phyloP scores from a whole-genome alignment of 306 rosid genomes.

The Ochetophila trinervis region DNA sequence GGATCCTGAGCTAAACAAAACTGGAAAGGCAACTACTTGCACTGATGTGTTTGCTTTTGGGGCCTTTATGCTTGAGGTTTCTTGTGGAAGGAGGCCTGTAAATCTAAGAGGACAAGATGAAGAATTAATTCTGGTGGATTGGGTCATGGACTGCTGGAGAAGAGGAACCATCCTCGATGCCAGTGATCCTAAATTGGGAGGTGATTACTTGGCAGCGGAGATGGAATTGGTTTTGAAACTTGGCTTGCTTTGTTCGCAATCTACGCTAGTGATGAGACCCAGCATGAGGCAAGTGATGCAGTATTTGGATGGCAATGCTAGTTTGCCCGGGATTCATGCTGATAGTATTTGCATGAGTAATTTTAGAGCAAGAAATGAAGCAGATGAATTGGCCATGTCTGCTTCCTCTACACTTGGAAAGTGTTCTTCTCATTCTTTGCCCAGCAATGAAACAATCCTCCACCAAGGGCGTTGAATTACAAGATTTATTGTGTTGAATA shows the following conservation, averaged over 20 bases:
- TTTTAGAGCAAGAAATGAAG: not conserved
- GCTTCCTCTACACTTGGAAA: not conserved
- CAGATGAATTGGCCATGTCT: not conserved
- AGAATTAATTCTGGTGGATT: constrained; percentile 48
- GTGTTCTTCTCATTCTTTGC: not conserved
- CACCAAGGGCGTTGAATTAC: too few relatives aligned
- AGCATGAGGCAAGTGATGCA: constrained; percentile 53
- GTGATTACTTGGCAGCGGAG: constrained; percentile 32
- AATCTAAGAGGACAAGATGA: constrained; percentile 25
- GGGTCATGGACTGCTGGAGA: constrained; percentile 45
- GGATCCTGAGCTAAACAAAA: constrained; percentile 61
- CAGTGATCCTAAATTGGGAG: constrained; percentile 41
- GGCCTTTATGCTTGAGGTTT: constrained; percentile 62
- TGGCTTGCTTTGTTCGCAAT: constrained; percentile 54
- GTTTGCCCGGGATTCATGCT: constrained; percentile 33
- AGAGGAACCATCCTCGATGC: constrained; percentile 43
- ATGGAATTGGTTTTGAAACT: constrained; percentile 52
- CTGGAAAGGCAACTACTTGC: constrained; percentile 54
- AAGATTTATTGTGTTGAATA: too few relatives aligned
- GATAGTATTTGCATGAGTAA: too few relatives aligned
- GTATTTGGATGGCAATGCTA: constrained; percentile 40
- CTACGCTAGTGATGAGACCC: constrained; percentile 47
- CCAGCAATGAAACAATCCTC: not conserved
- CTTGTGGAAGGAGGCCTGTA: constrained; percentile 69
- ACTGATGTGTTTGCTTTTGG: constrained; percentile 73